Percentiles rank a stretch among this genome's conserved stretches.
Evolutionary conservation across 2,329 filamentous ascomycete species (phyloP).

Genomic region (Monosporascus sp.): DNA sequence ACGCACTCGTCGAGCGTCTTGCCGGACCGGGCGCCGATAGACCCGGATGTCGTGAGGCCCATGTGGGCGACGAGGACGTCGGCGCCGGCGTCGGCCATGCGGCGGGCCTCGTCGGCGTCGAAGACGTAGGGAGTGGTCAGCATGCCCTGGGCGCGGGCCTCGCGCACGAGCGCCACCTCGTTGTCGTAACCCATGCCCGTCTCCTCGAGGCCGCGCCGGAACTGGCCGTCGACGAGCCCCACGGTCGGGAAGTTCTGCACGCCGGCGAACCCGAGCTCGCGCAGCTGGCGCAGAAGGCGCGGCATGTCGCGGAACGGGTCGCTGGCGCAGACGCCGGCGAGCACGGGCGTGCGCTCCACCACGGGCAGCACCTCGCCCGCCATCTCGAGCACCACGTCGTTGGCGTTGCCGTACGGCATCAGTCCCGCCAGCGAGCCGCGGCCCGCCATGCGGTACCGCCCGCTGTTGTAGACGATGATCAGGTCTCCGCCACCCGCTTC

Average conservation of each 20-base stretch:
- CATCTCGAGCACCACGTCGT: constrained; percentile 66
- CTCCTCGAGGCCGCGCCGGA: constrained; percentile 63
- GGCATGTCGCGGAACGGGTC: constrained; percentile 63
- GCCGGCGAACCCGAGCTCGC: constrained; percentile 59
- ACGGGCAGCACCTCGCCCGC: constrained; percentile 62
- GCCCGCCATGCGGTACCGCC: constrained; percentile 68
- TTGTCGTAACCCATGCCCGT: constrained; percentile 64
- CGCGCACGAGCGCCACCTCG: constrained; percentile 61
- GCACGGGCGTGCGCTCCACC: constrained; percentile 57
- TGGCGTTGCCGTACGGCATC: constrained; percentile 68
- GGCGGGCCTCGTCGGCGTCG: constrained; percentile 51
- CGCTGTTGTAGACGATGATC: constrained; percentile 69
- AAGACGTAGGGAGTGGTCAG: constrained; percentile 69
- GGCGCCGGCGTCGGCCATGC: constrained; percentile 60
- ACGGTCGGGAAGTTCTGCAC: constrained; percentile 72
- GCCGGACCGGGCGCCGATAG: constrained; percentile 57
- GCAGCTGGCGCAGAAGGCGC: constrained; percentile 54
- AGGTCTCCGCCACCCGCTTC: constrained; percentile 64
- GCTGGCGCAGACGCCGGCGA: constrained; percentile 66
- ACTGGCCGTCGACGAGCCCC: constrained; percentile 62
- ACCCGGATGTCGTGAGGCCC: constrained; percentile 59
- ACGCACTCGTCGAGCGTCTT: constrained; percentile 62
- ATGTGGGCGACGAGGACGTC: constrained; percentile 65
- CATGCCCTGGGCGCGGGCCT: constrained; percentile 54
- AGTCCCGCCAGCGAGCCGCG: constrained; percentile 62